These are phyloP conservation scores for Melampsora larici-populina DNA, from an alignment of 1,284 basidiomycete species.

Conservation along the genomic window DNA sequence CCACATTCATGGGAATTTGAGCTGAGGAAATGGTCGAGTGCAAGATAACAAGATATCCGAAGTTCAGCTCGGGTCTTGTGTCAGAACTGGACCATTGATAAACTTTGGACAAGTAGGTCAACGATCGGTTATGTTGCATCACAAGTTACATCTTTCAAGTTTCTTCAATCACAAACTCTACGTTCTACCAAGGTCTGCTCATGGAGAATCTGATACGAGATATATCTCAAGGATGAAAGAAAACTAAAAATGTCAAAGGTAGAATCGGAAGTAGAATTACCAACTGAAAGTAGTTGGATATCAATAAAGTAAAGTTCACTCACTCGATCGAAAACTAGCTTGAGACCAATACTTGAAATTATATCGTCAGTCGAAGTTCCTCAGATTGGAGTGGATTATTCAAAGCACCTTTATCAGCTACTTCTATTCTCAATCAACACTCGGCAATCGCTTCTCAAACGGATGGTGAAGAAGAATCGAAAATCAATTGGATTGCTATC, in stretches of 20 bases:
- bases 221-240: too few relatives aligned
- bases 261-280: background rate
- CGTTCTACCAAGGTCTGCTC: too few relatives aligned
- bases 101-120: too few relatives aligned
- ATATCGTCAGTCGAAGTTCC: background rate
- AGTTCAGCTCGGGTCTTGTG: too few relatives aligned
- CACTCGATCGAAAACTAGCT: background rate
- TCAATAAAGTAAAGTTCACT: background rate
- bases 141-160: too few relatives aligned
- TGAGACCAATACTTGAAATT: background rate
- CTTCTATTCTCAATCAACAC: background rate
- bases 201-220: too few relatives aligned
- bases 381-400: constrained; percentile 8
- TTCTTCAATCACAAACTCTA: too few relatives aligned
- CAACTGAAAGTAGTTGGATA: background rate
- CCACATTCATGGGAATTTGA: too few relatives aligned
- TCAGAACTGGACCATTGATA: too few relatives aligned
- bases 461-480: background rate
- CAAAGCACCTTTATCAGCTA: background rate
- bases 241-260: background rate
- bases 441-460: background rate
- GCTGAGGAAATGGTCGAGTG: too few relatives aligned
- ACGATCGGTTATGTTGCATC: too few relatives aligned
- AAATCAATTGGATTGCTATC: background rate
- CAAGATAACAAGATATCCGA: too few relatives aligned